Evolutionary conservation across 805 yeast genomes (phyloP).

Genomic region (Kodamaea kakaduensis): DNA sequence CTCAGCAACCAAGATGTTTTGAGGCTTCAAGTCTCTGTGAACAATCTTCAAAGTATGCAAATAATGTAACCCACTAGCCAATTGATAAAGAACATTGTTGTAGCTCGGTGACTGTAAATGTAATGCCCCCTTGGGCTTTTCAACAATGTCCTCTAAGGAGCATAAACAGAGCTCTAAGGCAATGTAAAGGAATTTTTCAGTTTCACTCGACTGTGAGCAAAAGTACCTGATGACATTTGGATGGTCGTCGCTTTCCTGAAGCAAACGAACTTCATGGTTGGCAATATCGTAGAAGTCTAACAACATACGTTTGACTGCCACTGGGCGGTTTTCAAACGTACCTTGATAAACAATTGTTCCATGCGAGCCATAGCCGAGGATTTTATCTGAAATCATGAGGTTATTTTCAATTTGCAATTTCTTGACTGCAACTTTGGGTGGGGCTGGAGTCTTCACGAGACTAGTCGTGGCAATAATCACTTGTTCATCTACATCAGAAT

Average conservation of each 20-base stretch:
- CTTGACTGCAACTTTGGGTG: slow-evolving; percentile 19
- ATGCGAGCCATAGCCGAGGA: slow-evolving; percentile 94
- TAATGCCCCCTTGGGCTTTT: slow-evolving; percentile 41
- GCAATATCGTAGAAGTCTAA: slow-evolving; percentile 93
- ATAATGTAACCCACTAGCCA: slow-evolving; percentile 81
- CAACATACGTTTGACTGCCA: slow-evolving; percentile 92
- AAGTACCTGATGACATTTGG: slow-evolving; percentile 91
- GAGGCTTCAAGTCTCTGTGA: slow-evolving; percentile 93
- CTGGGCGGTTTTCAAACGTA: slow-evolving; percentile 85
- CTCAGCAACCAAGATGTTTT: slow-evolving; percentile 80
- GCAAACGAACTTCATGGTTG: slow-evolving; percentile 77
- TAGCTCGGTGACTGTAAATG: slow-evolving; percentile 38
- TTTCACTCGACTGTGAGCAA: slow-evolving; percentile 77
- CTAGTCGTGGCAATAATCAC: slow-evolving; percentile 26
- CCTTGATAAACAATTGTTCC: slow-evolving; percentile 95
- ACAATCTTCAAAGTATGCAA: slow-evolving; percentile 87
- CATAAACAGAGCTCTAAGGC: slow-evolving; percentile 91
- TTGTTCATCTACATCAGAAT: slow-evolving; percentile 3
- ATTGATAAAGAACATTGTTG: slow-evolving; percentile 60
- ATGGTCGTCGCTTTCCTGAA: slow-evolving; percentile 95
- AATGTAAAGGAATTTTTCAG: slow-evolving; percentile 80
- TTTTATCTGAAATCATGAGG: slow-evolving; percentile 60
- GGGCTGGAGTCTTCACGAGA: slow-evolving; percentile 21
- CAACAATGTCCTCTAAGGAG: slow-evolving; percentile 81
- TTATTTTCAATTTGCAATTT: slow-evolving; percentile 45